Conservation (phyloP, 176 grass and related monocot species). For the Miscanthus lutarioriparius region DNA sequence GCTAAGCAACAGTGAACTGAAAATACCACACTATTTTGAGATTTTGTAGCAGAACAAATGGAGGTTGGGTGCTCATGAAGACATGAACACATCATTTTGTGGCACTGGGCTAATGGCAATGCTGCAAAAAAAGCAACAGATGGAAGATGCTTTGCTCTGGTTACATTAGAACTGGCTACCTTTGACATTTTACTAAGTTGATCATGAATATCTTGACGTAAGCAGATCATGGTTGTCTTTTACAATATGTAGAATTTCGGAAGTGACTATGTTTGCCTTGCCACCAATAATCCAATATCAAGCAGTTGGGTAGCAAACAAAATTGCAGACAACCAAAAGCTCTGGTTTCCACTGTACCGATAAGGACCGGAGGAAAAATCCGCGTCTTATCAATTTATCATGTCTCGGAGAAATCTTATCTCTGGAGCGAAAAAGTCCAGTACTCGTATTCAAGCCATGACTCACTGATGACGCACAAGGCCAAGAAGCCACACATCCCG, state of each 20-base stretch:
- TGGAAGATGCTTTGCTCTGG: background rate
- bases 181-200: too few species aligned
- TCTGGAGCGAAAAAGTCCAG: slow-evolving; percentile 4
- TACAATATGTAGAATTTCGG: background rate
- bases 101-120: background rate
- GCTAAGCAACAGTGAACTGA: background rate
- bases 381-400: slow-evolving; percentile 3
- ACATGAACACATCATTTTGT: background rate
- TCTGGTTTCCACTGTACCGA: background rate
- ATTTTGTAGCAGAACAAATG: background rate
- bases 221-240: background rate
- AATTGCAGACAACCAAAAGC: background rate
- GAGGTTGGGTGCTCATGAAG: background rate
- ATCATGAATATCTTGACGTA: too few species aligned
- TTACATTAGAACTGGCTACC: too few species aligned
- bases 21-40: background rate
- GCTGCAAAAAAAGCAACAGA: background rate
- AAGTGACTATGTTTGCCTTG: background rate
- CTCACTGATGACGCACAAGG: slow-evolving; percentile 4
- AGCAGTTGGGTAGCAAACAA: background rate
- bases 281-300: background rate
- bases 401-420: slow-evolving; percentile 21
- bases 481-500: slow-evolving; percentile 2
- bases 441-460: background rate
- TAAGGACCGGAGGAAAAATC: slow-evolving; percentile 18